Conservation (phyloP, 148 eudicot genomes). For the Rhododendron simsii region DNA sequence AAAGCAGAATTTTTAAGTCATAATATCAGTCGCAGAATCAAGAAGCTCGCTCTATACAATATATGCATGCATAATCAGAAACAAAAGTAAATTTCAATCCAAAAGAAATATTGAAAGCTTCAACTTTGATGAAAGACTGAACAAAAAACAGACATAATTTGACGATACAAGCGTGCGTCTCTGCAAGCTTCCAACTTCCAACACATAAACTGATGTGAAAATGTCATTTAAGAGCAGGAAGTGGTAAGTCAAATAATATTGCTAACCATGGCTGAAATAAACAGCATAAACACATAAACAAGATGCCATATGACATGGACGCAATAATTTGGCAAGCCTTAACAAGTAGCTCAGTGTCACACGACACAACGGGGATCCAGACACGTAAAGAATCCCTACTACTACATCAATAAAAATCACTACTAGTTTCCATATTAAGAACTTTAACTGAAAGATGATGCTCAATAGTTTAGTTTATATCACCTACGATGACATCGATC, state of each 20-base stretch:
- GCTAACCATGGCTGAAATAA: not conserved
- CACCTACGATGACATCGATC: not conserved
- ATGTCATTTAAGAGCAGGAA: not conserved
- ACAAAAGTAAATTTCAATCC: not conserved
- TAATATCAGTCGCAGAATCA: conserved; percentile 20
- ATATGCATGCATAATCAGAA: not conserved
- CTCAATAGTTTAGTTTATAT: not conserved
- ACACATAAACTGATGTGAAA: not conserved
- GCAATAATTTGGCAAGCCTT: not conserved
- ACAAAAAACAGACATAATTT: not conserved
- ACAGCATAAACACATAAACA: not conserved
- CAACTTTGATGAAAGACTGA: not conserved
- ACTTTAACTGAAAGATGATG: not conserved
- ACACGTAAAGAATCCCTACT: not conserved
- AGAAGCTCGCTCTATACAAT: not conserved
- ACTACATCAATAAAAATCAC: not conserved
- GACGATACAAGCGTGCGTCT: not conserved
- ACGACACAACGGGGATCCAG: not conserved
- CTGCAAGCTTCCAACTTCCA: not conserved
- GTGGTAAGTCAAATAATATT: not conserved
- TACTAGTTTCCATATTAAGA: not conserved
- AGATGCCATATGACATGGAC: not conserved
- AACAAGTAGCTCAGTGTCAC: not conserved
- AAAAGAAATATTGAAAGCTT: not conserved
- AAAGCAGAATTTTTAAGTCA: conserved; percentile 24